Evolutionary conservation across 805 yeast genomes (phyloP).

Genomic region (Candida xyloterini): DNA sequence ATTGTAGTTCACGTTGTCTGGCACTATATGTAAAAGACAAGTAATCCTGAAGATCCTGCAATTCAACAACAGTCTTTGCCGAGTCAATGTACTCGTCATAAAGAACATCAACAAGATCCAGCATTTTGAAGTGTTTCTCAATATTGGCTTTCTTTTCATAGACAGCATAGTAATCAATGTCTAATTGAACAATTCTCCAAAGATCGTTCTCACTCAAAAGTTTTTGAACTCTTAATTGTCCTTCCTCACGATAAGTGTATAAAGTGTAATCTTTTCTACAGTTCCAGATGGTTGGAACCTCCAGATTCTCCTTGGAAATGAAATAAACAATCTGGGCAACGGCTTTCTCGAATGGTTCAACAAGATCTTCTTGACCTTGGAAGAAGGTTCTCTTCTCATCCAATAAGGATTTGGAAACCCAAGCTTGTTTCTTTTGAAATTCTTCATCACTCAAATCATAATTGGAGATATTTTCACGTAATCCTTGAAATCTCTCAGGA

Average conservation of each 20-base stretch:
- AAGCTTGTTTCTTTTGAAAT: slow-evolving; percentile 66
- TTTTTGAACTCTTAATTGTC: slow-evolving; percentile 46
- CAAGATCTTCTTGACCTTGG: slow-evolving; percentile 31
- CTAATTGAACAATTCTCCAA: slow-evolving; percentile 87
- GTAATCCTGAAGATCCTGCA: slow-evolving; percentile 85
- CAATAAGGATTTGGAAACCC: slow-evolving; percentile 70
- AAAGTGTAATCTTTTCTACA: slow-evolving; percentile 89
- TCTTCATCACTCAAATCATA: slow-evolving; percentile 71
- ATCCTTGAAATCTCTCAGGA: slow-evolving; percentile 87
- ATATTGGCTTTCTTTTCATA: slow-evolving; percentile 65
- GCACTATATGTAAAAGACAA: slow-evolving; percentile 69
- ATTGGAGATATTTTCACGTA: slow-evolving; percentile 63
- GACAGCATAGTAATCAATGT: slow-evolving; percentile 83
- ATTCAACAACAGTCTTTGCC: slow-evolving; percentile 67
- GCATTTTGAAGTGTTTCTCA: slow-evolving; percentile 49
- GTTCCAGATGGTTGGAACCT: slow-evolving; percentile 93
- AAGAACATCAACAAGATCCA: slow-evolving; percentile 57
- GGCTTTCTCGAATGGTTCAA: slow-evolving; percentile 60
- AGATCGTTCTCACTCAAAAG: slow-evolving; percentile 76
- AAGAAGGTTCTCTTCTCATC: slow-evolving; percentile 51
- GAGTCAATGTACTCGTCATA: slow-evolving; percentile 52
- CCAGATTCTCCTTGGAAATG: slow-evolving; percentile 72
- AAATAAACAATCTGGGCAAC: slow-evolving; percentile 70
- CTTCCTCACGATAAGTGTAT: slow-evolving; percentile 43
- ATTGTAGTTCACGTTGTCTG: slow-evolving; percentile 46